Percentiles rank a stretch among this genome's conserved stretches.
These are phyloP conservation scores for Spencermartinsiella europaea DNA, from an alignment of 805 yeast species.

Conservation along the genomic window DNA sequence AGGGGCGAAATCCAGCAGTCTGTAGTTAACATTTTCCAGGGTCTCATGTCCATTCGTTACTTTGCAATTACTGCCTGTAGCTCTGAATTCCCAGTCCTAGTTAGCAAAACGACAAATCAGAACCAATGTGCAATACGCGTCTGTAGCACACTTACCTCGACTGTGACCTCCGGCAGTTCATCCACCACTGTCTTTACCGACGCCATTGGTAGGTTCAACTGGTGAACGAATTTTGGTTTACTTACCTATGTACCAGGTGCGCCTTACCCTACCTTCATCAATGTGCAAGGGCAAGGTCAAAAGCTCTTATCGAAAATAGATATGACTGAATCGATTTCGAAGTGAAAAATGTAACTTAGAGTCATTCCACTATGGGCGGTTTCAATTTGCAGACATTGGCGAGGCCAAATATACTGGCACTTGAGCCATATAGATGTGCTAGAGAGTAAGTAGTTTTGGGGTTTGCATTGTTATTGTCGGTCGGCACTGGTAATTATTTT, in stretches of 20 bases:
- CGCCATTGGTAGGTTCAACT: background rate
- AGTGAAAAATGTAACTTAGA: too few relatives aligned
- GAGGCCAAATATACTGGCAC: constrained; percentile 75
- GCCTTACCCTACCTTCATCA: too few relatives aligned
- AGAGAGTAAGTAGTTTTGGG: constrained; percentile 50
- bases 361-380: constrained; percentile 36
- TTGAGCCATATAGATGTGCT: constrained; percentile 95
- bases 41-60: constrained; percentile 13
- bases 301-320: too few relatives aligned
- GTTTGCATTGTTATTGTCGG: background rate
- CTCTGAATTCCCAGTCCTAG: constrained; percentile 23
- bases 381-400: constrained; percentile 56
- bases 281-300: too few relatives aligned
- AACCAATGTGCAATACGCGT: too few relatives aligned
- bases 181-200: background rate
- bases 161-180: constrained; percentile 12
- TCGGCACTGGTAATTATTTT: background rate
- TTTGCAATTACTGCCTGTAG: constrained; percentile 12
- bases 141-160: constrained; percentile 20
- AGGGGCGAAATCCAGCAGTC: constrained; percentile 26
- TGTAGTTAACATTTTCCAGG: constrained; percentile 17
- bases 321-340: too few relatives aligned
- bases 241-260: background rate
- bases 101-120: background rate
- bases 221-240: background rate